Evolutionary conservation across 2,329 filamentous ascomycete genomes (phyloP).

Genomic region (Botrytis aclada): DNA sequence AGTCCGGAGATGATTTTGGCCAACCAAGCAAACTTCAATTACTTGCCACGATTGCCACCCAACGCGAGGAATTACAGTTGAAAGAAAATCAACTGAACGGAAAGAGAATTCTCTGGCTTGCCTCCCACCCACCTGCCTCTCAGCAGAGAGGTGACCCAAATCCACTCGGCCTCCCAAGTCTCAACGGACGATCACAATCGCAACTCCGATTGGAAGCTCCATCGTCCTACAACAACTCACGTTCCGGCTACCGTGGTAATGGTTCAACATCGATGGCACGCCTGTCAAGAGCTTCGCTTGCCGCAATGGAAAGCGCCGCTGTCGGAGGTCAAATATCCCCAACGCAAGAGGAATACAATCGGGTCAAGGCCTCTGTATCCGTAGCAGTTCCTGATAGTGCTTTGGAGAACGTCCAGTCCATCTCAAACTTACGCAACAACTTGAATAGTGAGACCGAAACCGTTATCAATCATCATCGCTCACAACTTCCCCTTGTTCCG

Average conservation of each 20-base stretch:
- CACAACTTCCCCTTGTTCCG: not conserved
- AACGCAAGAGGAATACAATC: not conserved
- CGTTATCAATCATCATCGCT: not conserved
- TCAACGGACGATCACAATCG: not conserved
- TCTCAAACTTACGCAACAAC: not conserved
- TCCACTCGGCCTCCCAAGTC: not conserved
- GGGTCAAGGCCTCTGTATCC: not conserved
- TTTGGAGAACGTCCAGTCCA: not conserved
- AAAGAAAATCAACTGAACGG: constrained; percentile 17
- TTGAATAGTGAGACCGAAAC: not conserved
- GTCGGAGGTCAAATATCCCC: not conserved
- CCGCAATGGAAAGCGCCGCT: constrained; percentile 14
- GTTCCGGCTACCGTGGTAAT: not conserved
- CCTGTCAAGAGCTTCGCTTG: constrained; percentile 11
- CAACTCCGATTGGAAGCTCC: constrained; percentile 1
- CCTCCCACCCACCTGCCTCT: constrained; percentile 12
- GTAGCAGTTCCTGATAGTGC: constrained; percentile 7
- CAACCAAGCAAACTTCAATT: not conserved
- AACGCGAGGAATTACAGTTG: constrained; percentile 15
- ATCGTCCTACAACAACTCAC: not conserved
- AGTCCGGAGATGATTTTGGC: not conserved
- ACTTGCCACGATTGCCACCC: not conserved
- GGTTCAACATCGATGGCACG: constrained; percentile 9
- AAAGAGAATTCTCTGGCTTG: constrained; percentile 16
- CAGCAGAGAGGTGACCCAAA: constrained; percentile 1